Conservation (phyloP, 495 filamentous ascomycete genomes). For the Podospora bellae-mahoneyi region DNA sequence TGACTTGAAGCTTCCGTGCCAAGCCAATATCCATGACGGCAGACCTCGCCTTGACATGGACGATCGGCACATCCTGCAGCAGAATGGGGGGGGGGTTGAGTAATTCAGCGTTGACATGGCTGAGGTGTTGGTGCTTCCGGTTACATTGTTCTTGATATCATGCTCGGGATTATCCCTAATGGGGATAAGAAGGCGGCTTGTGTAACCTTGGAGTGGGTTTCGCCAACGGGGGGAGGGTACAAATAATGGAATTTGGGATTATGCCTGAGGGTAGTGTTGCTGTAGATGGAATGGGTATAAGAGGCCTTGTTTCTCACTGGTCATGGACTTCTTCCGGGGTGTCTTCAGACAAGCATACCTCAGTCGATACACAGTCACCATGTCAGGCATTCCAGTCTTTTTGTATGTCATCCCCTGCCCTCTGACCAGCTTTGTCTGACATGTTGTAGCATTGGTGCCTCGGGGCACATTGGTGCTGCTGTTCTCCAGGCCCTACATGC, state of each 20-base stretch:
- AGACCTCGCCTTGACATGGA: not conserved
- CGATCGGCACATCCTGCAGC: not conserved
- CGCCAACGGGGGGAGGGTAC: not conserved
- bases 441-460: constrained; percentile 14
- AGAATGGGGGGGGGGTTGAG: not conserved
- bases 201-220: not conserved
- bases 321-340: too few relatives aligned
- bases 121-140: not conserved
- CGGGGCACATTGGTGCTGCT: constrained; percentile 21
- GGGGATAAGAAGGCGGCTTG: not conserved
- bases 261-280: not conserved
- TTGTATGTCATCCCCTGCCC: not conserved
- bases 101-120: not conserved
- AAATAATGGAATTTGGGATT: not conserved
- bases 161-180: not conserved
- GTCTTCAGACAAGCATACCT: too few relatives aligned
- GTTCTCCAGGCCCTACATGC: constrained; percentile 7
- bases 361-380: not conserved
- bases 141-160: not conserved
- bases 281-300: not conserved
- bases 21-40: not conserved
- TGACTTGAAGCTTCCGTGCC: not conserved
- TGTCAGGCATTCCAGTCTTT: not conserved
- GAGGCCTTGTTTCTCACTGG: not conserved
- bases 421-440: not conserved